Evolutionary conservation across 2,329 filamentous ascomycete genomes (phyloP).

Genomic region (Fusarium verrucosum): DNA sequence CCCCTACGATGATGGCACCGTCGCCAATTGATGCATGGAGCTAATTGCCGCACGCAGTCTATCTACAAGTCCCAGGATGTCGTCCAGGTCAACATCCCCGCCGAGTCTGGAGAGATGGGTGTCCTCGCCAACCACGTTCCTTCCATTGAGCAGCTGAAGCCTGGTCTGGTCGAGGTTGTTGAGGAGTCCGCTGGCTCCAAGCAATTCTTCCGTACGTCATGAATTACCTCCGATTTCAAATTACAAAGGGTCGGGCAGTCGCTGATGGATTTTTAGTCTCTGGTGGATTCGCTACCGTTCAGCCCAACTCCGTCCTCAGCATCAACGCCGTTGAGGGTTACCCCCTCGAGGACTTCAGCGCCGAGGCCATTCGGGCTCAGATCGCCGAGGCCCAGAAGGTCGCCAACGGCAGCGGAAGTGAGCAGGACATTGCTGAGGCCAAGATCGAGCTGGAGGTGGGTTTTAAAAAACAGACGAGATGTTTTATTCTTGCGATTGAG

Average conservation of each 20-base stretch:
- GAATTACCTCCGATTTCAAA: conserved; percentile 1
- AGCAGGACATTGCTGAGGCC: conserved; percentile 97
- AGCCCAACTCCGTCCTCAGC: conserved; percentile 93
- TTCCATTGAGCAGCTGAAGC: conserved; percentile 98
- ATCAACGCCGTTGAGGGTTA: conserved; percentile 98
- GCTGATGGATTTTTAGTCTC: conserved; percentile 70
- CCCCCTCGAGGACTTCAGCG: conserved; percentile 94
- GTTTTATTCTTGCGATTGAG: not conserved
- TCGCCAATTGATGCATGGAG: conserved; percentile 46
- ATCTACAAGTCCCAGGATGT: conserved; percentile 74
- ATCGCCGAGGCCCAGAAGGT: conserved; percentile 97
- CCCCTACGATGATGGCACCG: conserved; percentile 28
- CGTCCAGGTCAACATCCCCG: conserved; percentile 98
- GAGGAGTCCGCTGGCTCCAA: conserved; percentile 91
- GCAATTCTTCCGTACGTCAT: conserved; percentile 93
- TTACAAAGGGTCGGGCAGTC: not conserved
- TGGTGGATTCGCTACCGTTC: conserved; percentile 95
- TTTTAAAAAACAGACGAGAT: conserved; percentile 15
- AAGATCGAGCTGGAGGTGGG: conserved; percentile 97
- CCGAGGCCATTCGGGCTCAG: conserved; percentile 87
- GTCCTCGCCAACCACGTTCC: conserved; percentile 99
- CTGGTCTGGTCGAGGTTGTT: conserved; percentile 92
- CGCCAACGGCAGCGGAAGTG: conserved; percentile 86
- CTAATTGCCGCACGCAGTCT: conserved; percentile 70
- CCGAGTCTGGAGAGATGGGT: conserved; percentile 99